These are phyloP conservation scores for Croton laevigatus DNA, from an alignment of 441 rosid genomes.

Conservation along the genomic window DNA sequence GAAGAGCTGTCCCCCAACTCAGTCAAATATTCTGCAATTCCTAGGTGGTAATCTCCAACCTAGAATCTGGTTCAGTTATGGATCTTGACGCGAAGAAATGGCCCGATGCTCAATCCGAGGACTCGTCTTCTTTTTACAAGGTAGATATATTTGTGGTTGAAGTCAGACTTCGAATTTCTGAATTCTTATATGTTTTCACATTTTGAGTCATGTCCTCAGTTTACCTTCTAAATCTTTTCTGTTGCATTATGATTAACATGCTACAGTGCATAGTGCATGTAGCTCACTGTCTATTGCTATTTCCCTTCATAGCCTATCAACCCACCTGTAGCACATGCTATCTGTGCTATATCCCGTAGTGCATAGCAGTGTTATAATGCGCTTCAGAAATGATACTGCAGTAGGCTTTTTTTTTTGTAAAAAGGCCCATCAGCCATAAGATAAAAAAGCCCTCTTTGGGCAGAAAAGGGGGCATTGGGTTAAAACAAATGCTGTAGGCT, in stretches of 20 bases:
- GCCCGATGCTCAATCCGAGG: conserved; percentile 83
- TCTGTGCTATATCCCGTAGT: no score
- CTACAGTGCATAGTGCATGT: no score
- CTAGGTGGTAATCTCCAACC: conserved; percentile 75
- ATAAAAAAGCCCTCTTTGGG: no score
- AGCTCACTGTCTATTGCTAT: no score
- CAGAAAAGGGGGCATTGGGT: no score
- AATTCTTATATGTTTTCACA: background rate
- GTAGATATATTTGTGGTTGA: conserved; percentile 31
- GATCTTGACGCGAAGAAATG: conserved; percentile 89
- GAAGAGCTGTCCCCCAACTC: background rate
- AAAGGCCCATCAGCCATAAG: no score
- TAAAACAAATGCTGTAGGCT: no score
- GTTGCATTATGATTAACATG: background rate
- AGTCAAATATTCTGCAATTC: conserved; percentile 10
- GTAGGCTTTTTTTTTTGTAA: no score
- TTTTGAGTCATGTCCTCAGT: background rate
- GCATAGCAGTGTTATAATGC: no score
- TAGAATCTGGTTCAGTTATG: conserved; percentile 52
- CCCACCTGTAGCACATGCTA: no score
- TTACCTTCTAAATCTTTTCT: background rate
- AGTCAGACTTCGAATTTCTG: background rate
- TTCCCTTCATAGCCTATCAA: no score
- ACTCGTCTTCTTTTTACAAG: conserved; percentile 76
- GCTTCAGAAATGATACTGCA: no score